A percentile compares a stretch with the other conserved stretches of the same genome.
Conservation (phyloP, 2,329 filamentous ascomycete genomes). For the Torrubiella hemipterigena region DNA sequence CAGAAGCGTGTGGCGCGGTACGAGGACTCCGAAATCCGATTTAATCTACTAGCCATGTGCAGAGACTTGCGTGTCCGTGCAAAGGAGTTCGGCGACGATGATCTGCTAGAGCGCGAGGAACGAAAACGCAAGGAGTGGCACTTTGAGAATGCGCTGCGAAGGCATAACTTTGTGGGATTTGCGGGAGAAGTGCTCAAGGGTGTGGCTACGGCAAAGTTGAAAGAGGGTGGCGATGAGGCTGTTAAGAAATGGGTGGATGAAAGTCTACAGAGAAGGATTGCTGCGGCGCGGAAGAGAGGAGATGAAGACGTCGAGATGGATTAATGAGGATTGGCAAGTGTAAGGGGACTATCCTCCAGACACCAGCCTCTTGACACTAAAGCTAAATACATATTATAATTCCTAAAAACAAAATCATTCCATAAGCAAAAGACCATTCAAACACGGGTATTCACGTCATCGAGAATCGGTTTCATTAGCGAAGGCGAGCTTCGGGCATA, state of each 20-base stretch:
- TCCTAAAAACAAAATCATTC: slow-evolving; percentile 5
- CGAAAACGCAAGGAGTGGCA: slow-evolving; percentile 76
- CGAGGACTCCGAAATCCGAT: slow-evolving; percentile 77
- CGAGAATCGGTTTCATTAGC: no score
- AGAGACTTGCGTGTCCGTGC: slow-evolving; percentile 69
- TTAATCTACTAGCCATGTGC: slow-evolving; percentile 91
- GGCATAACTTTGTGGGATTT: slow-evolving; percentile 95
- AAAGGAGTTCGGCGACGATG: slow-evolving; percentile 68
- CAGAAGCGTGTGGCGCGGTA: slow-evolving; percentile 76
- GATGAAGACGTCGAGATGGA: slow-evolving; percentile 31
- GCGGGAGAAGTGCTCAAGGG: slow-evolving; percentile 82
- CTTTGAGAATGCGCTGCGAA: slow-evolving; percentile 85
- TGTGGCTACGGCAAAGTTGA: slow-evolving; percentile 64
- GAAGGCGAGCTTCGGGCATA: slow-evolving; percentile 5
- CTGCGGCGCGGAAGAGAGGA: slow-evolving; percentile 22
- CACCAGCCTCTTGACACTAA: no score
- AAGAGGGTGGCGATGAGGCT: slow-evolving; percentile 47
- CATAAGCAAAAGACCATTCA: slow-evolving; percentile 2
- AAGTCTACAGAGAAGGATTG: slow-evolving; percentile 43
- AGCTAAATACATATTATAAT: no score
- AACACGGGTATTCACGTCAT: no score
- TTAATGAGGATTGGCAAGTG: no score
- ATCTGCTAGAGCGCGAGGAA: slow-evolving; percentile 68
- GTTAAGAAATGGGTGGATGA: slow-evolving; percentile 67
- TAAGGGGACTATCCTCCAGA: no score